Conservation (phyloP, 345 rosid species). For the Hibiscus trionum region DNA sequence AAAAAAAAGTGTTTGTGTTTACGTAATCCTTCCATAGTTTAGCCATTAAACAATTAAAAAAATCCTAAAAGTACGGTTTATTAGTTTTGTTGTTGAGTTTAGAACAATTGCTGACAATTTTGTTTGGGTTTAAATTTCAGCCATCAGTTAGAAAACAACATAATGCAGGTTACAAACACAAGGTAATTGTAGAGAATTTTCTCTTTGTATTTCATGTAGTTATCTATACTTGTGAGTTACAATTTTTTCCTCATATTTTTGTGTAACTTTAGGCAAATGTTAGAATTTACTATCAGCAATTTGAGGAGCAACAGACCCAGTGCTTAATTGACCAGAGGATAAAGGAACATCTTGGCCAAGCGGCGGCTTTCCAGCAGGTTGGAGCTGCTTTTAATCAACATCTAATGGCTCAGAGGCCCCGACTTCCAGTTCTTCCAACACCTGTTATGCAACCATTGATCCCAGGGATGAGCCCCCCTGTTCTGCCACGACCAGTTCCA, state of each 20-base stretch:
- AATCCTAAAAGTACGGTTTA: background rate
- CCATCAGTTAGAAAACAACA: constrained; percentile 99
- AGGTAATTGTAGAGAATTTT: constrained; percentile 36
- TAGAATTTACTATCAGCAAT: constrained; percentile 85
- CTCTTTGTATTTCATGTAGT: background rate
- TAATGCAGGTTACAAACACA: constrained; percentile 97
- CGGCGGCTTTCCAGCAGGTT: constrained; percentile 86
- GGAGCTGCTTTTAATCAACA: constrained; percentile 90
- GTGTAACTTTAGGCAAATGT: constrained; percentile 68
- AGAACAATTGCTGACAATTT: background rate
- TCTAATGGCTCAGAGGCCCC: constrained; percentile 73
- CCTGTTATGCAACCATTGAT: constrained; percentile 46
- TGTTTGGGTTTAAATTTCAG: constrained; percentile 29
- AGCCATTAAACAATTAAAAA: background rate
- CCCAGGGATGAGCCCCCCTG: constrained; percentile 81
- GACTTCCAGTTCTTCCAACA: constrained; percentile 65
- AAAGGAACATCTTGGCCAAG: constrained; percentile 87
- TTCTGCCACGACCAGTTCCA: constrained; percentile 70
- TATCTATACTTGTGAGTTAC: background rate
- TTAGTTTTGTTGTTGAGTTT: background rate
- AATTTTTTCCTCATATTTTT: background rate
- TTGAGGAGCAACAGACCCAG: constrained; percentile 97
- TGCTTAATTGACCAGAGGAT: constrained; percentile 92
- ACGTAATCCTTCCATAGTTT: background rate
- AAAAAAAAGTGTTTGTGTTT: background rate